Evolutionary conservation across 352 stramenopile species (phyloP), one percentile per base, ranked within the genome.

Genomic region (Phytopythium vexans): DNA sequence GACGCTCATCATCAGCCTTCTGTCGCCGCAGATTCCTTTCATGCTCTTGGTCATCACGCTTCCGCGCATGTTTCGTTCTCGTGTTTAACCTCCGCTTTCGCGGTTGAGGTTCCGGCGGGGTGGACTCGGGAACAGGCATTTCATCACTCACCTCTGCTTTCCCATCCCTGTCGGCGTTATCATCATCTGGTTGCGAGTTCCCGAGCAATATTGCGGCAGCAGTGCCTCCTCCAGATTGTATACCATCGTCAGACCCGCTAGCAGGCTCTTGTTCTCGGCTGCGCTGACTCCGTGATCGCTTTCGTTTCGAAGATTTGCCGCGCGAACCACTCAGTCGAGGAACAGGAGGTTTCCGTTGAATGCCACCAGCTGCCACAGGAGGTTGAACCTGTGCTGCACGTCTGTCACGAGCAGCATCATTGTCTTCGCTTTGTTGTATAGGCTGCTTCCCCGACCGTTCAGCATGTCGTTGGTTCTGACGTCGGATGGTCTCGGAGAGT

Each of bases 401-500:
- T 3, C 34, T 5, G 34, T 34, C 46, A 35, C 15, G 2, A 15
- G 31, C n/a, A 39, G 14, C 12, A 8, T 48, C 21, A 3, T n/a
- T 44, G 14, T 35, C 34, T 8, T 11, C 43, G 10, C 16, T 27
- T 9, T 41, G 31, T 37, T 33, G 49, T 33, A 66, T 15, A 4
- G 56, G 37, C 53, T 49, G 66, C 48, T 72, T 77, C 21, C 21
- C 21, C 21, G 21, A 27, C 21, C 21, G 21, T 2, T 27, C 21
- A 27, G 1, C 2, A 2, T 27, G 21, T 27, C 21, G 21, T 27
- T 27, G 21, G 41, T 92, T 92, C 36, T 70, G 70, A 2, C 49
- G 45, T 10, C 77, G 76, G 63, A 92, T 87, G 2, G 73, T 62
- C 9, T 77, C 57, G 0, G 78, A 87, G 35, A 92, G 62, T 12